Percentiles rank a stretch among this genome's conserved stretches.
phyloP scores from a whole-genome alignment of 2,329 filamentous ascomycete species.

The Berkeleyomyces rouxiae region DNA sequence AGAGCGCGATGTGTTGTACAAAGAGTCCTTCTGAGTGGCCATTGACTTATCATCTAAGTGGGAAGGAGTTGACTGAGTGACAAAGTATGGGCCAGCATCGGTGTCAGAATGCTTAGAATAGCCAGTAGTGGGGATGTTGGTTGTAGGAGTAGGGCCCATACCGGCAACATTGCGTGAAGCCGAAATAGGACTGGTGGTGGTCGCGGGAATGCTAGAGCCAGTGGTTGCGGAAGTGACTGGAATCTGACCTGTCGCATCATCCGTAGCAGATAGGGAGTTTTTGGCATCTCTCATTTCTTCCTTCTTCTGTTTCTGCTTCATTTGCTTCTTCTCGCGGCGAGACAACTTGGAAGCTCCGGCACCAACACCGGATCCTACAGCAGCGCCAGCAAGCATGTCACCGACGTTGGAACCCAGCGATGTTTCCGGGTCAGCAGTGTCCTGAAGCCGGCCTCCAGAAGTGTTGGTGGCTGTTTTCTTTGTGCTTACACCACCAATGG shows the following conservation, averaged over 20 bases:
- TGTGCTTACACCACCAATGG: background rate
- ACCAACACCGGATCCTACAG: conserved; percentile 3
- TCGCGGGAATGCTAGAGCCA: background rate
- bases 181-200: background rate
- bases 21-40: background rate
- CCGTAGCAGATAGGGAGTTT: background rate
- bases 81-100: background rate
- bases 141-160: background rate
- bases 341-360: background rate
- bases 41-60: background rate
- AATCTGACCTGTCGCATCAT: background rate
- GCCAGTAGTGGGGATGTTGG: background rate
- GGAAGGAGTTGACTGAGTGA: conserved; percentile 7
- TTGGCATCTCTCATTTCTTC: conserved; percentile 15
- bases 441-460: background rate
- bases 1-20: background rate
- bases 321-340: conserved; percentile 46
- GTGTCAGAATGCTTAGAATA: background rate
- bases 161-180: background rate
- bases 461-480: background rate
- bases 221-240: background rate
- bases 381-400: conserved; percentile 7
- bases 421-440: background rate
- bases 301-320: conserved; percentile 74
- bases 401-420: conserved; percentile 6